A percentile compares a stretch with the other conserved stretches of the same genome.
Conservation (phyloP, 768 basidiomycete genomes). For the Boletus barrowsii region DNA sequence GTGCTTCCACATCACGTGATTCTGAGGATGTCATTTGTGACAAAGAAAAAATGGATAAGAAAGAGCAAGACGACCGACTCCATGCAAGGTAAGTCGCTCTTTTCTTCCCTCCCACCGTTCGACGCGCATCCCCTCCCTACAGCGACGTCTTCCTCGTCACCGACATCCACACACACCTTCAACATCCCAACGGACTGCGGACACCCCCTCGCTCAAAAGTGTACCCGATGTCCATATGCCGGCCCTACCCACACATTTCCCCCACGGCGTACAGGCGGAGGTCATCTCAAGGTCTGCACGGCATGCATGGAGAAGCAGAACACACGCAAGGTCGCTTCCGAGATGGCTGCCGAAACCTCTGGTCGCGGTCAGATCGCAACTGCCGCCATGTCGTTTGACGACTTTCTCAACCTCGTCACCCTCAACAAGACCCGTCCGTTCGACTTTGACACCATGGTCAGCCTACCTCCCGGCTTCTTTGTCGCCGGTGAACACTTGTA, state of each 20-base stretch:
- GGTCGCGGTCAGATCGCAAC: slow-evolving; percentile 35
- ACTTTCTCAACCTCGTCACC: slow-evolving; percentile 32
- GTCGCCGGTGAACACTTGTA: slow-evolving; percentile 33
- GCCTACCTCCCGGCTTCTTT: slow-evolving; percentile 30
- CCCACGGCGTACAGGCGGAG: slow-evolving; percentile 29
- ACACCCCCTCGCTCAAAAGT: slow-evolving; percentile 26
- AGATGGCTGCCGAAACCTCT: slow-evolving; percentile 27
- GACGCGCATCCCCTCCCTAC: neutral
- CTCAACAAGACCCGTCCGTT: slow-evolving; percentile 32
- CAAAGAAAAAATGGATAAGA: slow-evolving; percentile 12
- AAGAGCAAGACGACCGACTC: slow-evolving; percentile 11
- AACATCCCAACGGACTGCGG: slow-evolving; percentile 14
- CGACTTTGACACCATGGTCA: slow-evolving; percentile 36
- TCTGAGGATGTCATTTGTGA: neutral
- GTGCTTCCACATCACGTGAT: too few relatives aligned
- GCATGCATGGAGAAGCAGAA: slow-evolving; percentile 35
- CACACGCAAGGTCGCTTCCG: slow-evolving; percentile 31
- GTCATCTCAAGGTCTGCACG: slow-evolving; percentile 33
- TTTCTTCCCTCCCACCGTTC: neutral
- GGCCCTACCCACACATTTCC: slow-evolving; percentile 28
- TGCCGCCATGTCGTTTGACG: slow-evolving; percentile 33
- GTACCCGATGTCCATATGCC: slow-evolving; percentile 31
- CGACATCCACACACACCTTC: slow-evolving; percentile 21
- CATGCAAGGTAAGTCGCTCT: slow-evolving; percentile 21
- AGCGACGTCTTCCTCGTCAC: slow-evolving; percentile 23